Evolutionary conservation across 225 moss, liverwort and hornwort species (phyloP).

Genomic region (Takakia lepidozioides): DNA sequence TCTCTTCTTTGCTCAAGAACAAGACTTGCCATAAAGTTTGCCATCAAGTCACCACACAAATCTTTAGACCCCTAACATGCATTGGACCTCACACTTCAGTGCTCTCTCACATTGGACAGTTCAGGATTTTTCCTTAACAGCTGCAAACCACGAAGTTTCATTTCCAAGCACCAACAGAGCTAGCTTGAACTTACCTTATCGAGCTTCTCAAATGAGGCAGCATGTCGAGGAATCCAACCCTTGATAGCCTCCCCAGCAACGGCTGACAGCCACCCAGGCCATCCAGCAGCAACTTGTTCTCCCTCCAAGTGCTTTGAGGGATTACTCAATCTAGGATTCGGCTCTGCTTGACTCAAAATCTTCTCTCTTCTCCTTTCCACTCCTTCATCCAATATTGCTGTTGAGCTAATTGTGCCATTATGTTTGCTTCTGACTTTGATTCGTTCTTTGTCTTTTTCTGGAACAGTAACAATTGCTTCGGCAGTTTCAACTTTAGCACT

Average conservation of each 20-base stretch:
- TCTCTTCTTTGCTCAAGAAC: no score
- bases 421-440: conserved; percentile 48
- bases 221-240: conserved; percentile 98
- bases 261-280: conserved; percentile 91
- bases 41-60: no score
- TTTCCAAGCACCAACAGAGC: no score
- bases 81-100: no score
- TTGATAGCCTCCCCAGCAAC: conserved; percentile 99
- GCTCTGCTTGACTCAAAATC: conserved; percentile 39
- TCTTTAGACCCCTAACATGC: no score
- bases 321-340: conserved; percentile 58
- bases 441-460: conserved; percentile 57
- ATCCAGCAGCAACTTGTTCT: conserved; percentile 95
- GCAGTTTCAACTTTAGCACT: conserved; percentile 81
- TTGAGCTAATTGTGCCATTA: conserved; percentile 47
- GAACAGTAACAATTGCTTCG: conserved; percentile 50
- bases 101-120: no score
- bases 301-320: conserved; percentile 71
- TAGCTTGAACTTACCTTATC: conserved; percentile 71
- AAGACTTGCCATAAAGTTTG: no score
- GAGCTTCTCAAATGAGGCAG: conserved; percentile 93
- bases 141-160: background rate
- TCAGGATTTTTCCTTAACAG: no score
- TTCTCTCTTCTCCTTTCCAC: conserved; percentile 61
- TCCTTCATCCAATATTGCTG: conserved; percentile 32